Evolutionary conservation across 2,329 filamentous ascomycete genomes (phyloP).

Genomic region (Ophiostoma australiae): DNA sequence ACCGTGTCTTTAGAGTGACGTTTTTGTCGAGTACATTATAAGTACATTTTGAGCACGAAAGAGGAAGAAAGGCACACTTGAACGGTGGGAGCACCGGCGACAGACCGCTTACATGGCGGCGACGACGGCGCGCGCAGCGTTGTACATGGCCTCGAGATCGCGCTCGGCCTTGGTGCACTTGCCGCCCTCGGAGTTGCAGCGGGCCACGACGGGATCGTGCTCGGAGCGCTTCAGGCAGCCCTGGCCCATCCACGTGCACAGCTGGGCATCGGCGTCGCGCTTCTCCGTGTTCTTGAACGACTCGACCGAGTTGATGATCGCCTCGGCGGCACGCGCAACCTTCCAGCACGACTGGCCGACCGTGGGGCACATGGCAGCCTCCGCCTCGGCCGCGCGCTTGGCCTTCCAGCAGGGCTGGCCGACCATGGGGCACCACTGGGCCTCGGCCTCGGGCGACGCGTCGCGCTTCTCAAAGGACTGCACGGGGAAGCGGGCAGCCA

Average conservation of each 20-base stretch:
- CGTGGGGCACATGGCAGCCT: constrained; percentile 35
- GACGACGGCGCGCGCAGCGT: constrained; percentile 33
- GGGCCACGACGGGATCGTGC: constrained; percentile 32
- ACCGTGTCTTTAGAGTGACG: background rate
- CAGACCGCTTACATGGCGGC: constrained; percentile 17
- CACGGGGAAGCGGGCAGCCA: constrained; percentile 26
- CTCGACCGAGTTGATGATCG: constrained; percentile 21
- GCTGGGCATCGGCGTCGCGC: constrained; percentile 22
- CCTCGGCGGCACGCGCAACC: constrained; percentile 38
- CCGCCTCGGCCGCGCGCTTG: constrained; percentile 32
- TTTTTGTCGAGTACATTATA: background rate
- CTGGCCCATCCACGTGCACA: constrained; percentile 25
- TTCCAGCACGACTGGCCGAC: constrained; percentile 41
- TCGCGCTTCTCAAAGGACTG: constrained; percentile 21
- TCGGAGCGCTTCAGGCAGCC: constrained; percentile 25
- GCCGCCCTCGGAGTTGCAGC: constrained; percentile 34
- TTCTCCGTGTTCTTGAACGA: constrained; percentile 16
- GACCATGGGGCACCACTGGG: constrained; percentile 32
- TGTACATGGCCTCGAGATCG: constrained; percentile 36
- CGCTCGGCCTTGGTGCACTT: constrained; percentile 38
- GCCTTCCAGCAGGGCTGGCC: constrained; percentile 38
- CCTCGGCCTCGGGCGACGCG: background rate
- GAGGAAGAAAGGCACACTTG: background rate
- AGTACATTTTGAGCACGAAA: background rate
- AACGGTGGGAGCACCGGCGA: background rate